Evolutionary conservation across 1,284 basidiomycete species (phyloP).

Genomic region (Stygiomarasmius scandens): DNA sequence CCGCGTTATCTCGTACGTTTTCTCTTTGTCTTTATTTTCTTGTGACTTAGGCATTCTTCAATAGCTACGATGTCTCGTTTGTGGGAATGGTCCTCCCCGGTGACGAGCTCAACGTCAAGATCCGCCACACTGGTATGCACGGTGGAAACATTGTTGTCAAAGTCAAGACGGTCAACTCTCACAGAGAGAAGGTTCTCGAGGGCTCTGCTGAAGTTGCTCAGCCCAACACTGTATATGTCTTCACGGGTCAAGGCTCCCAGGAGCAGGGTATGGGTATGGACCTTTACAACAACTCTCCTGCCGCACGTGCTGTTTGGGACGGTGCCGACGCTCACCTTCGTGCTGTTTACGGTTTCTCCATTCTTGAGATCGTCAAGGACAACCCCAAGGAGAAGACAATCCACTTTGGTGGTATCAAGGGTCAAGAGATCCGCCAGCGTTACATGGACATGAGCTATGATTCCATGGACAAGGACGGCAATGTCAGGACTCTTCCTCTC

Average conservation of each 20-base stretch:
- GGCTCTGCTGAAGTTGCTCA: slow-evolving; percentile 94
- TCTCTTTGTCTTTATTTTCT: slow-evolving; percentile 5
- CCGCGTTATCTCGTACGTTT: slow-evolving; percentile 80
- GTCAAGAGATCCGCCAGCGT: slow-evolving; percentile 94
- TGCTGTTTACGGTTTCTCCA: slow-evolving; percentile 96
- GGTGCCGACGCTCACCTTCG: slow-evolving; percentile 92
- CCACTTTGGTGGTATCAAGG: slow-evolving; percentile 99
- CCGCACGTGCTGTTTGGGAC: slow-evolving; percentile 97
- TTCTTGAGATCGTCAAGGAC: slow-evolving; percentile 97
- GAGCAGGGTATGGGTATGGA: slow-evolving; percentile 99
- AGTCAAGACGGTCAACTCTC: slow-evolving; percentile 85
- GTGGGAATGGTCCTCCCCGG: slow-evolving; percentile 98
- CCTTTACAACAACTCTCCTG: slow-evolving; percentile 89
- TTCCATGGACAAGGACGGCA: slow-evolving; percentile 93
- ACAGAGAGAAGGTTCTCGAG: slow-evolving; percentile 89
- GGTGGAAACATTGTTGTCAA: slow-evolving; percentile 92
- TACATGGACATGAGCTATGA: slow-evolving; percentile 99
- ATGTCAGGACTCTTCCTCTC: slow-evolving; percentile 91
- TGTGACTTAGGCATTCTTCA: slow-evolving; percentile 14
- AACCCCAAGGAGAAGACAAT: slow-evolving; percentile 98
- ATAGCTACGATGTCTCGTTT: slow-evolving; percentile 87
- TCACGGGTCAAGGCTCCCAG: slow-evolving; percentile 98
- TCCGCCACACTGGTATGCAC: slow-evolving; percentile 90
- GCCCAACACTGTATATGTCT: slow-evolving; percentile 92
- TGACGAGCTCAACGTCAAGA: slow-evolving; percentile 85